Evolutionary conservation across 345 rosid species (phyloP).

Genomic region (Limnanthes douglasii): DNA sequence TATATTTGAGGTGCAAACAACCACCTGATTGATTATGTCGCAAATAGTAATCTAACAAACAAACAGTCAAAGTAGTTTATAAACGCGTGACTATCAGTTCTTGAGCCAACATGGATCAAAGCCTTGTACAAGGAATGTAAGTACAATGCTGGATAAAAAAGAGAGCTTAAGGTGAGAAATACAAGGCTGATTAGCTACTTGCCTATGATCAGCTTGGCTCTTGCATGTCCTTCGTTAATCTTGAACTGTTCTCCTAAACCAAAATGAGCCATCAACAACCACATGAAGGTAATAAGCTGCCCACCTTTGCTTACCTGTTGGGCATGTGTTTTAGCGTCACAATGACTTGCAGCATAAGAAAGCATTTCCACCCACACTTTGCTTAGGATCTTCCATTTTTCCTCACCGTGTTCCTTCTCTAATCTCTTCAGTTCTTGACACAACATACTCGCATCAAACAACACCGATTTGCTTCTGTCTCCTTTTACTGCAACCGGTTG

Average conservation of each 20-base stretch:
- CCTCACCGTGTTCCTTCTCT: neutral
- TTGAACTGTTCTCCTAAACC: conserved; percentile 47
- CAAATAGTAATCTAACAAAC: too few species aligned
- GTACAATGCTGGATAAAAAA: too few species aligned
- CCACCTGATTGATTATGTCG: too few species aligned
- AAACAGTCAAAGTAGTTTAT: too few species aligned
- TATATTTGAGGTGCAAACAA: too few species aligned
- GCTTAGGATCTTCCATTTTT: conserved; percentile 33
- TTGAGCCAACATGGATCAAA: too few species aligned
- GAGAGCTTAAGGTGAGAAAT: too few species aligned
- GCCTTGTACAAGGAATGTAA: too few species aligned
- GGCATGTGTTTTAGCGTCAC: conserved; percentile 36
- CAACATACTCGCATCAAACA: conserved; percentile 36
- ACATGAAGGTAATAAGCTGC: conserved; percentile 32
- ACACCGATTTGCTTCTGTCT: conserved; percentile 34
- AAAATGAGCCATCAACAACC: conserved; percentile 68
- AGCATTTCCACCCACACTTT: conserved; percentile 45
- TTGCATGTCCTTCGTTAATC: conserved; percentile 34
- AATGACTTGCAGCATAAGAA: conserved; percentile 36
- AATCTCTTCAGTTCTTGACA: conserved; percentile 22
- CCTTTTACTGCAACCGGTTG: conserved; percentile 28
- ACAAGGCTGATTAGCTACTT: conserved; percentile 25
- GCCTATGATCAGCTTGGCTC: conserved; percentile 35
- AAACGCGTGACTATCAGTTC: too few species aligned
- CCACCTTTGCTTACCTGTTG: conserved; percentile 49